Conservation (phyloP, 202 grass and related monocot genomes). For the Zoysia matrella region DNA sequence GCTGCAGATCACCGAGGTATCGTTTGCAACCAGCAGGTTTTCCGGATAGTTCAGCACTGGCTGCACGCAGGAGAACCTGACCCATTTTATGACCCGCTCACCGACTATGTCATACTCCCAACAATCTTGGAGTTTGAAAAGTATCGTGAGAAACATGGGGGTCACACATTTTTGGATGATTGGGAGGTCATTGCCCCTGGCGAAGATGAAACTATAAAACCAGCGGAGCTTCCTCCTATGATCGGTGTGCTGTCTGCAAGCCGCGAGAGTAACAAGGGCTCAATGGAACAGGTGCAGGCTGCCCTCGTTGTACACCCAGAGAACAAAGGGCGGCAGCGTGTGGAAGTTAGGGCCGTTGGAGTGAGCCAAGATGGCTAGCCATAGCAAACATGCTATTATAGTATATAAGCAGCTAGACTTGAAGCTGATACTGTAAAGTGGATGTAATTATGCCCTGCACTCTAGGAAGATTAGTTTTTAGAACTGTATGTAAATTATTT, state of each 20-base stretch:
- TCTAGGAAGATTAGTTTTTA: not conserved
- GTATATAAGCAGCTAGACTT: not conserved
- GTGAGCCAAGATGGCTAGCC: constrained; percentile 47
- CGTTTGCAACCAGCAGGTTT: constrained; percentile 62
- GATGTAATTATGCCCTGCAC: constrained; percentile 26
- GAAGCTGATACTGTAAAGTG: not conserved
- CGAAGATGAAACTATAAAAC: constrained; percentile 8
- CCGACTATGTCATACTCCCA: constrained; percentile 83
- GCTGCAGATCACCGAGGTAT: constrained; percentile 88
- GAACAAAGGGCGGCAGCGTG: constrained; percentile 54
- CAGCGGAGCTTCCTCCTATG: constrained; percentile 62
- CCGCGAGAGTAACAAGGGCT: constrained; percentile 44
- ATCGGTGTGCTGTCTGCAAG: constrained; percentile 47
- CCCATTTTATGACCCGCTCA: constrained; percentile 85
- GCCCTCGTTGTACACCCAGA: constrained; percentile 56
- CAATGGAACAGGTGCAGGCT: constrained; percentile 53
- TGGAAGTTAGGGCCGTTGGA: constrained; percentile 65
- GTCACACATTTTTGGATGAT: constrained; percentile 66
- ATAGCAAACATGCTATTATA: not conserved
- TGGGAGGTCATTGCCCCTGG: constrained; percentile 80
- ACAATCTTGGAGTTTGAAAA: constrained; percentile 65
- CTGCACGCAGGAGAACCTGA: constrained; percentile 78
- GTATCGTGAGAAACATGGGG: constrained; percentile 44
- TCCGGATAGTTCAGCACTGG: constrained; percentile 81
- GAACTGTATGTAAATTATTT: constrained; percentile 22